Evolutionary conservation across 2,329 filamentous ascomycete species (phyloP), one percentile per base, ranked within the genome.

Genomic region (Scedosporium aurantiacum): DNA sequence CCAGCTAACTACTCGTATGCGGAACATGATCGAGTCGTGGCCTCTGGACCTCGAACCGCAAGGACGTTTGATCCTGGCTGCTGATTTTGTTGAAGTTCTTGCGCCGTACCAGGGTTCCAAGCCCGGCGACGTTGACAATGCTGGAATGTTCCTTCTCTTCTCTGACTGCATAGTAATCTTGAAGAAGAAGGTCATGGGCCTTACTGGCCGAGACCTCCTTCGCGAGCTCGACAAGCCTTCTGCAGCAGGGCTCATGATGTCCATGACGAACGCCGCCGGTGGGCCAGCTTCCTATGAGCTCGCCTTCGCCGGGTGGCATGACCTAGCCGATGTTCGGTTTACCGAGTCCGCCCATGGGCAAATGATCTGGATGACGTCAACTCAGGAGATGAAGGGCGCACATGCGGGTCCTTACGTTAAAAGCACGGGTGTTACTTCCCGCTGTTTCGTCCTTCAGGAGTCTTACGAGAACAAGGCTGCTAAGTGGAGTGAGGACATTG

Each of bases 171-270:
- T 97, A 0, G 81, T 96, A 16, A 76, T 96, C 21, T 74, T 96
- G 14, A 87, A 86, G 65, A 96, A 92, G 71, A 77, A 83, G 28
- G 76, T 79, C 3, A 80, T 81, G 7, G 81, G 81, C 60, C 83
- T 80, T 37, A 88, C 86, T 6, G 90, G 90, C 4, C 86, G 90
- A 45, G 89, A 90, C 62, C 75, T 97, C 60, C 74, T 95, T 61
- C 86, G 91, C 3, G 91, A 97, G 68, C 81, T 97, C 41, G 92
- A 97, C 68, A 92, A 89, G 68, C 88, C 88, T 23, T 88, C 85
- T 2, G 79, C 84, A 1, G 82, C 85, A 45, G 80, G 81, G 3
- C 75, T 87, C 62, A 78, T 87, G 63, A 81, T 82, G 27, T 83
- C 82, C 8, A 83, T 86, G 78, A 86, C 83, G 10, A 85, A 85